Base-by-base conservation (phyloP, 495 filamentous ascomycete species). In the Lindgomyces ingoldianus region DNA sequence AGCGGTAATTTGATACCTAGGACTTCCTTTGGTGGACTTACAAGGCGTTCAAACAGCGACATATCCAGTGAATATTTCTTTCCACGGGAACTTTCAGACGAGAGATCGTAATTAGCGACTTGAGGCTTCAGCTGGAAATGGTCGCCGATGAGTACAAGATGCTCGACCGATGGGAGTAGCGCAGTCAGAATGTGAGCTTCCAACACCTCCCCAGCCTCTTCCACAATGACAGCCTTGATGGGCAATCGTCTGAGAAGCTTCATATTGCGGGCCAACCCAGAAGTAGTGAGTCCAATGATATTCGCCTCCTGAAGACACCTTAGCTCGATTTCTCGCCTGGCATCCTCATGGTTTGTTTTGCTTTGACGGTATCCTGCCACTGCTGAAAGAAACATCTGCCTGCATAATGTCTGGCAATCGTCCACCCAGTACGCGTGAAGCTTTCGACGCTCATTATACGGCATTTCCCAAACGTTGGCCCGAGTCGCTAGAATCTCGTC, bases 131-230 rank as follows among this genome's bases (percentile, higher is more conserved):
- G 79, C 63, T 94, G 89, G 4, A 80, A 76, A 67, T 93, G 89
- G 68, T 94, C 90, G 0, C 90, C 89, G 64, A 94, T 92, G 12
- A 88, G 78, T 57, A 93, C 90, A 22, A 79, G 75, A 65, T 93
- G 90, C 67, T 93, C 84, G 6, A 91, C 73, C 0, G 82, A 84
- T 0, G 88, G 89, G 25, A 93, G 69, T 0, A 94, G 70, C 0
- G 87, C 83, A 0, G 87, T 84, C 6, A 93, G 75, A 0, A 85
- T 73, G 71, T 92, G 88, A 0, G 85, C 80, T 68, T 93, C 89
- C 22, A 91, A 74, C 0, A 93, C 86, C 63, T 92, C 89, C 2
- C 83, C 89, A 1, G 90, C 90, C 68, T 94, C 90, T 75, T 93
- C 89, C 84, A 84, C 87, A 3, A 93, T 44, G 53, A 95, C 64